Conservation (phyloP, 805 yeast genomes). For the Pichia heedii region DNA sequence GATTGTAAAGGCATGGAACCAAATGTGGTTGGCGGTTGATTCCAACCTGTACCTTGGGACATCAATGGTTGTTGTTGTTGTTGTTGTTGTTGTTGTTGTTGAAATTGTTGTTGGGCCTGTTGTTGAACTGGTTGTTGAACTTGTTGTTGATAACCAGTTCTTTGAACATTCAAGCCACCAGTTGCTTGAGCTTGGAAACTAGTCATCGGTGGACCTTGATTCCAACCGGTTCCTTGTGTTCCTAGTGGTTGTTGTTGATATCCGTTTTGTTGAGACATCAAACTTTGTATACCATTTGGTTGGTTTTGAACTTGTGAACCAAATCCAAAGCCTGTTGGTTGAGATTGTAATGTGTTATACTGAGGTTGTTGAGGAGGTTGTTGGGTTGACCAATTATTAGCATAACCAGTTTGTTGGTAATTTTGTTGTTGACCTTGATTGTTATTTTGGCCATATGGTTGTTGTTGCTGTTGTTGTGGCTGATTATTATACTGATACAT, state of each 20-base stretch:
- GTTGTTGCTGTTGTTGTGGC: slow-evolving; percentile 13
- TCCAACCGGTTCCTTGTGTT: slow-evolving; percentile 36
- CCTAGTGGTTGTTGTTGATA: slow-evolving; percentile 11
- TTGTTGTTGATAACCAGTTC: slow-evolving; percentile 14
- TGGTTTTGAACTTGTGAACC: slow-evolving; percentile 11
- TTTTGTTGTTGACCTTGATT: slow-evolving; percentile 16
- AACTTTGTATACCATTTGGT: slow-evolving; percentile 18
- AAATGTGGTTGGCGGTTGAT: slow-evolving; percentile 30
- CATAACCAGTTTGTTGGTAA: slow-evolving; percentile 19
- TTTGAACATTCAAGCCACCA: slow-evolving; percentile 9
- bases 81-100: background rate
- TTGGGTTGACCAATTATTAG: slow-evolving; percentile 16
- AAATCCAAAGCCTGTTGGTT: slow-evolving; percentile 33
- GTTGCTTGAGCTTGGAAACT: slow-evolving; percentile 20
- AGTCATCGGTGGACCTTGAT: slow-evolving; percentile 16
- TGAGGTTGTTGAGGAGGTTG: slow-evolving; percentile 9
- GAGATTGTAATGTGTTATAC: slow-evolving; percentile 20
- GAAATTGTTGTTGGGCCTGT: slow-evolving; percentile 23
- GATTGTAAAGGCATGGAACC: slow-evolving; percentile 26
- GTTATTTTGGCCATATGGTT: slow-evolving; percentile 12
- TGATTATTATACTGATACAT: slow-evolving; percentile 23
- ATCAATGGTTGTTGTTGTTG: slow-evolving; percentile 17
- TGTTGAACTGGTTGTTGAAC: slow-evolving; percentile 14
- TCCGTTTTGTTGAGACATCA: slow-evolving; percentile 6
- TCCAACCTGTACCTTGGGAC: slow-evolving; percentile 35